phyloP scores from a whole-genome alignment of 306 rosid species.

The Vigna hirtella region DNA sequence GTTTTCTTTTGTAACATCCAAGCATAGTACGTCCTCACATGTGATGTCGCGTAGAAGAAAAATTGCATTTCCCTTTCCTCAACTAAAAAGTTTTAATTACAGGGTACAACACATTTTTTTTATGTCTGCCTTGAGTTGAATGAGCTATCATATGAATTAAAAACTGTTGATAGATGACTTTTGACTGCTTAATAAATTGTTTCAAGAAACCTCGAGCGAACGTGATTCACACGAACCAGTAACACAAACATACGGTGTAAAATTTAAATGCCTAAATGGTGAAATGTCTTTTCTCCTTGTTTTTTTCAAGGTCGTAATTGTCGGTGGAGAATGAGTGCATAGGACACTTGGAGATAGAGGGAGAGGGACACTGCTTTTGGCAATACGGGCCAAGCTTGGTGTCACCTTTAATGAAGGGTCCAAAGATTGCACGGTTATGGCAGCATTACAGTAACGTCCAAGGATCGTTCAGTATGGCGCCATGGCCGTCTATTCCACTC shows the following conservation, averaged over 20 bases:
- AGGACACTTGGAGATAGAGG: slow-evolving; percentile 26
- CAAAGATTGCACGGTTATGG: slow-evolving; percentile 29
- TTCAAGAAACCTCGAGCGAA: background rate
- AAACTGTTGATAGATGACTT: slow-evolving; percentile 2
- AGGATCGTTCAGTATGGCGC: slow-evolving; percentile 1
- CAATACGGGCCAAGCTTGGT: slow-evolving; percentile 18
- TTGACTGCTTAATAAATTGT: background rate
- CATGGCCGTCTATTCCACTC: slow-evolving; percentile 34
- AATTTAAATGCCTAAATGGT: background rate
- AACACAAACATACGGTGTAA: slow-evolving; percentile 5
- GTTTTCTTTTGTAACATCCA: slow-evolving; percentile 25
- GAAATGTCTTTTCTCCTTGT: slow-evolving; percentile 19
- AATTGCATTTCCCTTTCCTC: slow-evolving; percentile 25
- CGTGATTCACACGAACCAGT: slow-evolving; percentile 35
- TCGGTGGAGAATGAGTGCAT: slow-evolving; percentile 41
- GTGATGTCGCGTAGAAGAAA: slow-evolving; percentile 32
- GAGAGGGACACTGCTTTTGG: slow-evolving; percentile 33
- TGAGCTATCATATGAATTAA: background rate
- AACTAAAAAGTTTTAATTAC: slow-evolving; percentile 1
- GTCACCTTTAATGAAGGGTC: slow-evolving; percentile 40
- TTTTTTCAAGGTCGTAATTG: slow-evolving; percentile 30
- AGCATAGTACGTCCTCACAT: slow-evolving; percentile 18
- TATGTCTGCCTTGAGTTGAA: slow-evolving; percentile 1
- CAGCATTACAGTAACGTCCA: slow-evolving; percentile 13
- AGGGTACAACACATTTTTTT: background rate